Percentiles rank a stretch among this genome's conserved stretches.
phyloP scores from a whole-genome alignment of 108 stramenopile species.

The Nannochloropsis gaditana region DNA sequence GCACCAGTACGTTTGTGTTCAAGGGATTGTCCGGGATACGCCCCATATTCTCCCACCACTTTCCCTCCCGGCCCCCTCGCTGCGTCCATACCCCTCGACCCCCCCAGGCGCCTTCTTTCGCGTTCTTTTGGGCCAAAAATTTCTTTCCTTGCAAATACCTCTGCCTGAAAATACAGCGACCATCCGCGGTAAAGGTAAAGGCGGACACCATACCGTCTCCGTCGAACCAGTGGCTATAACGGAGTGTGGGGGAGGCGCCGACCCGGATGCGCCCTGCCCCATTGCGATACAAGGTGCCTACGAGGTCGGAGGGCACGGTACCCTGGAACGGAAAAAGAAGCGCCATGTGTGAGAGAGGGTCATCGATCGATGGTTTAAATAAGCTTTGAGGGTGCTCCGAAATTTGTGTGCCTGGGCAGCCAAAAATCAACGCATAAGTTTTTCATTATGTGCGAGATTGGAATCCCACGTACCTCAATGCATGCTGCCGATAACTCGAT shows the following conservation, averaged over 20 bases:
- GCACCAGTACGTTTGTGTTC: conserved; percentile 28
- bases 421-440: too few species aligned
- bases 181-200: neutral
- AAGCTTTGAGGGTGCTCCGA: too few species aligned
- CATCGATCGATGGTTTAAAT: too few species aligned
- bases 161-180: neutral
- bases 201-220: conserved; percentile 30
- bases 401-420: too few species aligned
- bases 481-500: neutral
- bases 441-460: too few species aligned
- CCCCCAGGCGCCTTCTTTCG: conserved; percentile 15
- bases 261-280: conserved; percentile 26
- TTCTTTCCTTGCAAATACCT: neutral
- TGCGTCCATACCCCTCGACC: conserved; percentile 23
- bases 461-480: neutral
- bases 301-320: neutral
- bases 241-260: neutral
- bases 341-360: too few species aligned
- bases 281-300: conserved; percentile 26
- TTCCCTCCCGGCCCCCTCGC: conserved; percentile 13
- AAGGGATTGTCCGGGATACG: neutral
- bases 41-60: conserved; percentile 26
- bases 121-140: neutral
- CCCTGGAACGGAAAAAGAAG: neutral
- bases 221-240: conserved; percentile 36